Base-by-base conservation (phyloP, 306 rosid genomes). In the Abrus precatorius region DNA sequence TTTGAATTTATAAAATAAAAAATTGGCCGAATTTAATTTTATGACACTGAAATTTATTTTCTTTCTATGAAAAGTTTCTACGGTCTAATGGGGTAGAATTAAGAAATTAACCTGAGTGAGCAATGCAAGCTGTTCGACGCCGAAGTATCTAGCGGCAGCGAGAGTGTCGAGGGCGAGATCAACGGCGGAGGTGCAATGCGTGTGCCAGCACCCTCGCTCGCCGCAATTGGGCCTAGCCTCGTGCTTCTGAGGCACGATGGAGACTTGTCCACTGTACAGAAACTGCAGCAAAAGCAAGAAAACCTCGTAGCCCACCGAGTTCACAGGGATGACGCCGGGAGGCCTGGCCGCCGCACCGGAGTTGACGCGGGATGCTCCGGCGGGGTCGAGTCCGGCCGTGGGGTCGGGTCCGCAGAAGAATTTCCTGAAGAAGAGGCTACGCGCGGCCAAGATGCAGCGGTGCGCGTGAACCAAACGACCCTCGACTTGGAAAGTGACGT, bases 131-230 rank as follows among this genome's bases (percentile, higher is more conserved):
- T 93, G 98, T 83, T 95, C 99, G 13, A 95, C 98, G 12, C 97
- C 98, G 41, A 95, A 95, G 55, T 94, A 91, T 93, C 99, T 89
- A 79, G 98, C 97, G 83, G 97, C 99, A 5, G 98, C 83, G 30
- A 95, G 98, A 64, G 96, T 93, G 29, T 93, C 97, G 10, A 95
- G 99, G 20, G 98, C 99, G 7, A 93, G 98, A 92, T 95, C 98
- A 50, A 95, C 99, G 91, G 99, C 99, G 0, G 99, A 93, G 83
- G 99, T 83, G 88, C 99, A 95, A 95, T 95, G 98, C 83, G 98
- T 95, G 81, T 95, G 99, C 97, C 99, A 95, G 12, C 99, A 95
- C 0, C 88, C 99, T 14, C 98, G 81, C 77, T 95, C 99, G 1
- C 94, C 98, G 52, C 99, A 95, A 86, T 95, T 92, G 68, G 99